phyloP scores from a whole-genome alignment of 2,329 filamentous ascomycete species.

The Trichothecium roseum region DNA sequence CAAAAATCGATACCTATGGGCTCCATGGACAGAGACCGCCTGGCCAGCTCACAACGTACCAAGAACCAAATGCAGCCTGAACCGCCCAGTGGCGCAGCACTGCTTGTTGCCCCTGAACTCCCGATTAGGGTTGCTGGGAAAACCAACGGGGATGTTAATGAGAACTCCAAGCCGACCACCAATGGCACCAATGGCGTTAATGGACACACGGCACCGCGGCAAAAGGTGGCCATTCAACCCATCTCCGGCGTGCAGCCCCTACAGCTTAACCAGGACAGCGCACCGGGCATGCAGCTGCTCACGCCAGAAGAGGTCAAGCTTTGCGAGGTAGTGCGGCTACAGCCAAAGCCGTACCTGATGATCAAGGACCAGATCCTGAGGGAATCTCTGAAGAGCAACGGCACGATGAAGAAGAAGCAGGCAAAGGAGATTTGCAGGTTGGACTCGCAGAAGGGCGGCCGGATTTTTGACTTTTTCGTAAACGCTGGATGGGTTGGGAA shows the following conservation, averaged over 20 bases:
- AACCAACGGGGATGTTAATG: slow-evolving; percentile 26
- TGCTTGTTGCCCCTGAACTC: slow-evolving; percentile 70
- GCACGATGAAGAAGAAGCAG: slow-evolving; percentile 85
- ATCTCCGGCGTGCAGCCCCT: slow-evolving; percentile 54
- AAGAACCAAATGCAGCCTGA: slow-evolving; percentile 59
- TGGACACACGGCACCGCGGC: slow-evolving; percentile 25
- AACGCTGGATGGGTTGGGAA: slow-evolving; percentile 87
- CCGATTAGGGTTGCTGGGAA: slow-evolving; percentile 43
- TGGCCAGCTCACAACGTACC: slow-evolving; percentile 60
- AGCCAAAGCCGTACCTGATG: slow-evolving; percentile 89
- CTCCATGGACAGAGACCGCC: slow-evolving; percentile 70
- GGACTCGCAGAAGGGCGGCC: slow-evolving; percentile 73
- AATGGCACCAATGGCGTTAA: slow-evolving; percentile 27
- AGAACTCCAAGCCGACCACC: slow-evolving; percentile 40
- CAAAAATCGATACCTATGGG: slow-evolving; percentile 64
- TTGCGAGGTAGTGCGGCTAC: slow-evolving; percentile 72
- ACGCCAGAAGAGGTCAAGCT: slow-evolving; percentile 76
- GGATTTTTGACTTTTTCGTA: slow-evolving; percentile 92
- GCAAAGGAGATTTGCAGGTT: slow-evolving; percentile 77
- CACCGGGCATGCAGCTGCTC: slow-evolving; percentile 76
- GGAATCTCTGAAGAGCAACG: slow-evolving; percentile 82
- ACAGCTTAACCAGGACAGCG: slow-evolving; percentile 62
- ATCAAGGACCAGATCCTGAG: slow-evolving; percentile 90
- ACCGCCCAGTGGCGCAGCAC: slow-evolving; percentile 61
- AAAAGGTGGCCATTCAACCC: slow-evolving; percentile 42